Evolutionary conservation across 129 eudicot species (phyloP), one percentile per base, ranked within the genome.

Genomic region (Chrysanthemum lavandulifolium): DNA sequence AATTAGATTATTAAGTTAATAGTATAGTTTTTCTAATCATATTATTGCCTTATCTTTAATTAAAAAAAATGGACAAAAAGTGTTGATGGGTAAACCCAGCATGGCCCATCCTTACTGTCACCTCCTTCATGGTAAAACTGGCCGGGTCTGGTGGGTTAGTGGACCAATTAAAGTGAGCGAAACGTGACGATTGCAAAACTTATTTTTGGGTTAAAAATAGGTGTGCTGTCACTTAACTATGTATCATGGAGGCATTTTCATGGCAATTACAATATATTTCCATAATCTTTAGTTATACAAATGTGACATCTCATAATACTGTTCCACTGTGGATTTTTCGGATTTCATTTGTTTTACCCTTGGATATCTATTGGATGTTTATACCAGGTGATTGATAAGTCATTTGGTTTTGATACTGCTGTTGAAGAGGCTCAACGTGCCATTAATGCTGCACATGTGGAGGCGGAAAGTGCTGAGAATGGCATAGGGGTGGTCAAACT

Each of bases 381-480:
- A 18, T 56, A 36, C 8, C 85, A 91, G 97, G 95, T 92, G 66
- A 92, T 92, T 82, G 98, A 92, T 78, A 87, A 49, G 81, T 92
- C 98, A 23, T 79, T 79, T 67, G 83, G 83, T 52, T 79, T 79
- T 60, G 83, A 79, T 67, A 73, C 83, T 40, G 83, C 83, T 43
- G 79, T 79, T 27, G 83, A 79, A 74, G 83, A 79, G 71, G 83
- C 83, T 73, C 83, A 79, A 73, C 83, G 83, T 67, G 83, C 83
- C 51, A 79, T 79, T 51, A 79, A 79, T 73, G 83, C 83, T 58
- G 83, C 83, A 60, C 83, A 79, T 11, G 83, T 79, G 74, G 79
- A 79, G 52, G 83, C 83, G 14, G 83, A 79, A 73, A 79, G 83
- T 73, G 79, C 79, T 19, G 83, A 79, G 25, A 79, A 79, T 53